Evolutionary conservation across 2,329 filamentous ascomycete genomes (phyloP).

Genomic region (Fusarium torreyae): DNA sequence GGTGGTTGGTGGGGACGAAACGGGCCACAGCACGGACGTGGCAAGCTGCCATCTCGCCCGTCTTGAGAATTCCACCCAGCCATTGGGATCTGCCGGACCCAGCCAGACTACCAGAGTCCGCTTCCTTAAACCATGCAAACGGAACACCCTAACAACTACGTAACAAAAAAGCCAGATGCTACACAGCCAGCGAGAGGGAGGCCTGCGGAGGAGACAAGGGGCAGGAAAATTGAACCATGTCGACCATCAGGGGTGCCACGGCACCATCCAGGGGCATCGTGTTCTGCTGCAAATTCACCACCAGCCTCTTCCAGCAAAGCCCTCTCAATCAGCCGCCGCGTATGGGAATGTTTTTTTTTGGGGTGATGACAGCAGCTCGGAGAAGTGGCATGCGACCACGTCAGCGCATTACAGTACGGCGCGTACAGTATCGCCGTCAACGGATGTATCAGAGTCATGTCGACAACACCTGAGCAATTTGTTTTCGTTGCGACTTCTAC

Average conservation of each 20-base stretch:
- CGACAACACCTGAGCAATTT: constrained; percentile 16
- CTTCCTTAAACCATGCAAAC: constrained; percentile 36
- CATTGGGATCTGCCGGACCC: constrained; percentile 45
- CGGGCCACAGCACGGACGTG: constrained; percentile 44
- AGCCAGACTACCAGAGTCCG: constrained; percentile 26
- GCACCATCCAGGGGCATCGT: constrained; percentile 41
- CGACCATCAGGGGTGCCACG: constrained; percentile 37
- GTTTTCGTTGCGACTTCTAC: constrained; percentile 17
- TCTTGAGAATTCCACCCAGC: constrained; percentile 17
- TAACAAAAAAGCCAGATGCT: constrained; percentile 28
- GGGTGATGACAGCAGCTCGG: constrained; percentile 14
- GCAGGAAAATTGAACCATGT: constrained; percentile 28
- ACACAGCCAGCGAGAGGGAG: constrained; percentile 24
- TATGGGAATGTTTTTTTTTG: constrained; percentile 5
- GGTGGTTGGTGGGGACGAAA: constrained; percentile 32
- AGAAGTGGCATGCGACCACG: constrained; percentile 3
- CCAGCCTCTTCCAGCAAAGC: constrained; percentile 13
- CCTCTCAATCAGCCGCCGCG: constrained; percentile 6
- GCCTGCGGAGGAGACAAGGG: constrained; percentile 26
- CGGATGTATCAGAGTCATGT: constrained; percentile 23
- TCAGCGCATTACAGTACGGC: constrained; percentile 9
- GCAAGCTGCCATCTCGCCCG: constrained; percentile 41
- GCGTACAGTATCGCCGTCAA: neutral
- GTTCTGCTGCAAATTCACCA: constrained; percentile 26
- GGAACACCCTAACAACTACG: constrained; percentile 33